Evolutionary conservation across 1,139 yeast genomes (phyloP).

Genomic region (Geotrichum siamense): DNA sequence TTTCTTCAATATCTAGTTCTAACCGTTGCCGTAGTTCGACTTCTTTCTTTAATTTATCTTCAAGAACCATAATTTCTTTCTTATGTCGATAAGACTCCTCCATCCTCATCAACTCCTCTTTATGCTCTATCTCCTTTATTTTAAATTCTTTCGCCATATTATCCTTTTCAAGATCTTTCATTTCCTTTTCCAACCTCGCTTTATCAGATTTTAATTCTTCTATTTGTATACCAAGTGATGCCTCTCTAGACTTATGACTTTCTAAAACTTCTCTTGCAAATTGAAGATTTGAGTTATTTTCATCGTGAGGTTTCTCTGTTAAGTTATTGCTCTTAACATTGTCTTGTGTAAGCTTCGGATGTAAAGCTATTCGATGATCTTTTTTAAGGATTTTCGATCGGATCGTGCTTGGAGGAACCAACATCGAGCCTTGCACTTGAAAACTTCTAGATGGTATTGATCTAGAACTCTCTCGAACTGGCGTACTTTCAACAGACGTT

Average conservation of each 20-base stretch:
- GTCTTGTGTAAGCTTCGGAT: neutral
- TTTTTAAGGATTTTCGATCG: neutral
- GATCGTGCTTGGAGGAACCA: neutral
- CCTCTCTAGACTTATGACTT: constrained; percentile 13
- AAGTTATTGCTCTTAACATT: neutral
- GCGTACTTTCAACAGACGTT: neutral
- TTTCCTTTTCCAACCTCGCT: constrained; percentile 34
- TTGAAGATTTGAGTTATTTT: neutral
- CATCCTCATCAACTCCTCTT: constrained; percentile 1
- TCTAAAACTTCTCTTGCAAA: constrained; percentile 15
- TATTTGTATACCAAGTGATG: constrained; percentile 16
- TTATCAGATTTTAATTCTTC: constrained; percentile 21
- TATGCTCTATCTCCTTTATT: constrained; percentile 21
- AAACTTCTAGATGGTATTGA: neutral
- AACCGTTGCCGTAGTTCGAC: constrained; percentile 23
- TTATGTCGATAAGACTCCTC: constrained; percentile 13
- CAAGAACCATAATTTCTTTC: constrained; percentile 6
- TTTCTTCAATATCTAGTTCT: constrained; percentile 3
- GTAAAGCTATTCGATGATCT: neutral
- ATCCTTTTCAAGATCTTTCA: constrained; percentile 10
- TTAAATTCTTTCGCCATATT: constrained; percentile 17
- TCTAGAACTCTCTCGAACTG: neutral
- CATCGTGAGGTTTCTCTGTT: neutral
- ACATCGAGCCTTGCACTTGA: neutral
- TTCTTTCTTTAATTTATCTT: constrained; percentile 22